A percentile compares a stretch with the other conserved stretches of the same genome.
Evolutionary conservation across 2,329 filamentous ascomycete genomes (phyloP).

Genomic region (Aspergillus clavatus): DNA sequence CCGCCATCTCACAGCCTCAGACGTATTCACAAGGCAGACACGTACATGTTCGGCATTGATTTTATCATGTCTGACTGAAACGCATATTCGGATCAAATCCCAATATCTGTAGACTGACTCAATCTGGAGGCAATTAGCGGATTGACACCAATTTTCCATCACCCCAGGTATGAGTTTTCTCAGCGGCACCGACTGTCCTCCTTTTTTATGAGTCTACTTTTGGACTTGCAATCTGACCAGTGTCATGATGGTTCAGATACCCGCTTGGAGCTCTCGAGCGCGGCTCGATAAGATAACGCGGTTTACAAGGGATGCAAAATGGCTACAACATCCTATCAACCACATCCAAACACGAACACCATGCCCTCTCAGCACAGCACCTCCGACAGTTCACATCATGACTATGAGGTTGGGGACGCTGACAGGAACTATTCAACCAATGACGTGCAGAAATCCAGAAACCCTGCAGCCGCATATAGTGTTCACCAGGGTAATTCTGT

Average conservation of each 20-base stretch:
- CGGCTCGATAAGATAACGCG: not conserved
- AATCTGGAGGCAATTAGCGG: too few relatives aligned
- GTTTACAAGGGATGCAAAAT: conserved; percentile 5
- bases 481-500: conserved; percentile 39
- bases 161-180: too few relatives aligned
- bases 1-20: not conserved
- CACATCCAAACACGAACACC: conserved; percentile 7
- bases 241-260: not conserved
- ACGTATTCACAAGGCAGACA: not conserved
- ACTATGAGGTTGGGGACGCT: conserved; percentile 3
- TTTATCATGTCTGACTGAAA: not conserved
- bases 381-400: conserved; percentile 15
- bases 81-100: not conserved
- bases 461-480: conserved; percentile 53
- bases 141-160: too few relatives aligned
- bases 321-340: conserved; percentile 13
- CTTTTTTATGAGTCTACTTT: too few relatives aligned
- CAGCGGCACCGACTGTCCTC: too few relatives aligned
- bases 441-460: conserved; percentile 41
- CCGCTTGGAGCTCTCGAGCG: not conserved
- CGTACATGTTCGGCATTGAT: not conserved
- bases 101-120: too few relatives aligned
- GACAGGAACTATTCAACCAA: conserved; percentile 10
- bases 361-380: conserved; percentile 9
- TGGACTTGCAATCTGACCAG: not conserved